Base-by-base conservation (phyloP, 371 early-diverging fungal genomes). In the Coemansia sp. region DNA sequence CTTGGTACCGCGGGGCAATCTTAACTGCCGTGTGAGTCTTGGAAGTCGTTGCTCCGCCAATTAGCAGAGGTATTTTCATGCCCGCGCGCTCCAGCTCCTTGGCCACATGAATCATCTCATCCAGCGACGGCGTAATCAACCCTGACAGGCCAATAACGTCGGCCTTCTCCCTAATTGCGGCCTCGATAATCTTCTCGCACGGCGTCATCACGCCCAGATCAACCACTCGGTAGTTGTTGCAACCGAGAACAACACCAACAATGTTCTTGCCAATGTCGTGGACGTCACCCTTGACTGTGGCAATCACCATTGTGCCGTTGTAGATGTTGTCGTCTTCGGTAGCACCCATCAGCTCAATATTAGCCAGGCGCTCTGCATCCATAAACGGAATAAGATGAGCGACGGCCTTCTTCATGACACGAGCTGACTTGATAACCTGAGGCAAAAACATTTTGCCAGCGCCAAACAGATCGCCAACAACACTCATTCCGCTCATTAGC, bases 1-100 rank as follows among this genome's bases (percentile, higher is more conserved):
- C 61, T 5, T 80, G 70, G 77, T 92, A 92, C 39, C 91, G 87
- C 24, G 96, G 96, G 0, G 93, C 89, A 67, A 95, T 94, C 81
- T 95, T 95, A 56, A 95, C 96, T 10, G 96, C 95, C 0, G 95
- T 95, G 76, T 95, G 96, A 78, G 93, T 93, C 80, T 93, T 94
- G 69, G 91, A 90, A 3, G 96, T 95, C 1, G 96, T 95, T 2
- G 96, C 96, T 48, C 95, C 96, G 53, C 96, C 96, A 64, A 95
- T 93, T 42, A 95, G 78, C 60, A 95, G 84, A 11, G 96, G 96
- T 13, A 89, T 84, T 82, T 89, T 93, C 68, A 95, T 71, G n/a
- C 92, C 92, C 10, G 85, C 87, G 37, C 92, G 87, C 83, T 95
- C 85, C 80, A 92, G 88, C 81, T 94, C 94, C 79, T 89, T 90